Percentiles rank a stretch among this genome's conserved stretches.
These are phyloP conservation scores for Dactylonectria macrodidyma DNA, from an alignment of 2,329 filamentous ascomycete species.

Conservation along the genomic window DNA sequence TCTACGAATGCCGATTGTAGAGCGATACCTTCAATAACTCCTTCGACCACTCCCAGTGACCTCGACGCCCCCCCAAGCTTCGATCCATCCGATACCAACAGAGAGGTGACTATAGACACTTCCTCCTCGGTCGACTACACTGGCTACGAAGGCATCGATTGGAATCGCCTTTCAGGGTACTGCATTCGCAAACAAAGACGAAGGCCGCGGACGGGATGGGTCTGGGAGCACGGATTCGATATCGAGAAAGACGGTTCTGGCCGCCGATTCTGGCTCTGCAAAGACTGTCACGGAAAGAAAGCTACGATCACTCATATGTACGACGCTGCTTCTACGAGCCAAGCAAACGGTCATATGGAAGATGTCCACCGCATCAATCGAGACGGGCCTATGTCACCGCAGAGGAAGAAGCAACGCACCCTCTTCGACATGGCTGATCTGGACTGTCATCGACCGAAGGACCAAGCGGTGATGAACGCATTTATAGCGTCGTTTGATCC, in stretches of 20 bases:
- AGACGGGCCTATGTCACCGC: neutral
- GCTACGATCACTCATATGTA: neutral
- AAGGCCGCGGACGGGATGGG: neutral
- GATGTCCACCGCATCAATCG: neutral
- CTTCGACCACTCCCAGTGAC: neutral
- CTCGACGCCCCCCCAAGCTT: neutral
- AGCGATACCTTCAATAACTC: neutral
- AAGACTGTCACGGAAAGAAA: neutral
- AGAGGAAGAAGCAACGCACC: neutral
- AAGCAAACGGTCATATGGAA: neutral
- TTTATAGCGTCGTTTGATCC: no score
- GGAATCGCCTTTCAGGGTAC: neutral
- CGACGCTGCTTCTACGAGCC: neutral
- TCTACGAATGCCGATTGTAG: neutral
- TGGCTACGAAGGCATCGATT: slow-evolving; percentile 1
- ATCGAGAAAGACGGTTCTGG: neutral
- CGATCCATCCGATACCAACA: slow-evolving; percentile 1
- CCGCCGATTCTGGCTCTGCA: neutral
- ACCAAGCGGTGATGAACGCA: no score
- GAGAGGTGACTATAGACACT: neutral
- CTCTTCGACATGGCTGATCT: neutral
- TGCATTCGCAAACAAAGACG: neutral
- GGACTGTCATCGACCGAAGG: neutral
- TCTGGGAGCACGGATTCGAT: neutral
- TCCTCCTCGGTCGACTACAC: neutral